phyloP scores from a whole-genome alignment of 2,329 filamentous ascomycete species.

The Fusarium palustre region DNA sequence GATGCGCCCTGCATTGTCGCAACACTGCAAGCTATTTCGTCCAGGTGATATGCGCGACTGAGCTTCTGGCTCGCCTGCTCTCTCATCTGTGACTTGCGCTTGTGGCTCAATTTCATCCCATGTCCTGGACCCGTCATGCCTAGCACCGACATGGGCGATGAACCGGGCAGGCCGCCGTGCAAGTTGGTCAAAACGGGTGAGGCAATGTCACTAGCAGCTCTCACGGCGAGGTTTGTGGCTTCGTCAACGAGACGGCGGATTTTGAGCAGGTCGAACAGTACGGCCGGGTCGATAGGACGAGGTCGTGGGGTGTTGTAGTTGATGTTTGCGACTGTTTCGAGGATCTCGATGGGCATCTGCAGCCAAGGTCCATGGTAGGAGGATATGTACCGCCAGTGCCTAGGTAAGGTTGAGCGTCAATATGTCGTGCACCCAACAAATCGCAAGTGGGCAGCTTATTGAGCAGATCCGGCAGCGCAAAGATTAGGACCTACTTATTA shows the following conservation, averaged over 20 bases:
- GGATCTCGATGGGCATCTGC: slow-evolving; percentile 80
- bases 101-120: slow-evolving; percentile 76
- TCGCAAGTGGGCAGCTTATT: slow-evolving; percentile 4
- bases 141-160: slow-evolving; percentile 35
- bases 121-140: slow-evolving; percentile 62
- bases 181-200: slow-evolving; percentile 71
- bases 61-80: slow-evolving; percentile 84
- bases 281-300: slow-evolving; percentile 80
- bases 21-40: slow-evolving; percentile 86
- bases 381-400: slow-evolving; percentile 88
- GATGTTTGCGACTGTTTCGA: slow-evolving; percentile 81
- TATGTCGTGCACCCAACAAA: not conserved
- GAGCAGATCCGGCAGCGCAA: slow-evolving; percentile 7
- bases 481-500: slow-evolving; percentile 69
- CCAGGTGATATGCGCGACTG: slow-evolving; percentile 79
- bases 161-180: slow-evolving; percentile 55
- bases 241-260: slow-evolving; percentile 84
- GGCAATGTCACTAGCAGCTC: slow-evolving; percentile 79
- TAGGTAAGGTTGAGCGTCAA: slow-evolving; percentile 52
- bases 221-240: slow-evolving; percentile 80
- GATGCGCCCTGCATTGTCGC: slow-evolving; percentile 86
- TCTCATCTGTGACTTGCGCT: slow-evolving; percentile 82
- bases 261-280: slow-evolving; percentile 87
- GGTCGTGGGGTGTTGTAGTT: slow-evolving; percentile 83
- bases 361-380: slow-evolving; percentile 88